Conservation (phyloP, 2,329 filamentous ascomycete genomes). For the Fusarium denticulatum region DNA sequence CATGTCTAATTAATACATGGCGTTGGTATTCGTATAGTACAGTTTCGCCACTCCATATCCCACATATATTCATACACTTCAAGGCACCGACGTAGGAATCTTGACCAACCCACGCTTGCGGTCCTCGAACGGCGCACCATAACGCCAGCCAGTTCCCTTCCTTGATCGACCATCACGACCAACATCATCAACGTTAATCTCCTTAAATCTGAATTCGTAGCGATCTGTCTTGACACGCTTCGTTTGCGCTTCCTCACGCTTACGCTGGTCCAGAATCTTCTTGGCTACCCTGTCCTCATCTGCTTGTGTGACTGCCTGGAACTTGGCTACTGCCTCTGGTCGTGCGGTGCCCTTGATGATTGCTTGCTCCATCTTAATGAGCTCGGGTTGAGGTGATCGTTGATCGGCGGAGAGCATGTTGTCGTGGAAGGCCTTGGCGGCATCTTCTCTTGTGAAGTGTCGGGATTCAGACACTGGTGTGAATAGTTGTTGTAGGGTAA, state of each 20-base stretch:
- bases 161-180: constrained; percentile 63
- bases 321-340: constrained; percentile 52
- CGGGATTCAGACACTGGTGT: constrained; percentile 71
- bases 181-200: constrained; percentile 66
- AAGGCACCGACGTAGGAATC: constrained; percentile 72
- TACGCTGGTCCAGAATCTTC: constrained; percentile 45
- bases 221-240: constrained; percentile 60
- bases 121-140: constrained; percentile 71
- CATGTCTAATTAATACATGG: constrained; percentile 37
- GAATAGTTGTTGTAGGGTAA: constrained; percentile 72
- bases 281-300: constrained; percentile 54
- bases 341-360: constrained; percentile 50
- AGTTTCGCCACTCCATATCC: constrained; percentile 31
- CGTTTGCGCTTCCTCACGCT: constrained; percentile 53
- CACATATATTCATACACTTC: constrained; percentile 41
- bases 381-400: constrained; percentile 70
- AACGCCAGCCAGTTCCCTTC: constrained; percentile 68
- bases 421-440: constrained; percentile 71
- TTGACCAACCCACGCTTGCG: constrained; percentile 72
- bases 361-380: constrained; percentile 65
- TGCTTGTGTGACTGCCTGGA: constrained; percentile 55
- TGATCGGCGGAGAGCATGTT: constrained; percentile 68
- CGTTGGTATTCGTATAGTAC: constrained; percentile 43
- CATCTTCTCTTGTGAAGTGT: constrained; percentile 71
- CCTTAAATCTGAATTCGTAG: constrained; percentile 71